Evolutionary conservation across 2,329 filamentous ascomycete genomes (phyloP).

Genomic region (Gyromitra esculenta): DNA sequence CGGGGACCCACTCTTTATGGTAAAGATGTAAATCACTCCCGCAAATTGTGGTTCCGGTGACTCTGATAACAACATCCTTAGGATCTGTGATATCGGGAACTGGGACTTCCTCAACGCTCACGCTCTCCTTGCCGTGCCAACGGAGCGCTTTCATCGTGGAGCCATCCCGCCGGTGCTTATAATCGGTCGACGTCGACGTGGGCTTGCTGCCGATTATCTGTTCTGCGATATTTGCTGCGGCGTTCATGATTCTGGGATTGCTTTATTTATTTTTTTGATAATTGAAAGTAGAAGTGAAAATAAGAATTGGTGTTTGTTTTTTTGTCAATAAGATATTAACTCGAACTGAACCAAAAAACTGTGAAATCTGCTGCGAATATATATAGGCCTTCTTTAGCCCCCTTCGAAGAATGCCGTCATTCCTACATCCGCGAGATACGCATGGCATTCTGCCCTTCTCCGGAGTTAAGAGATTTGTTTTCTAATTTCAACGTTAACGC

Average conservation of each 20-base stretch:
- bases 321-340: neutral
- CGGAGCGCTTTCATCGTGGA: slow-evolving; percentile 79
- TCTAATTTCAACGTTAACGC: neutral
- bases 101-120: slow-evolving; percentile 69
- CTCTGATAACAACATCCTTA: slow-evolving; percentile 58
- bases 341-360: neutral
- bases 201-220: slow-evolving; percentile 67
- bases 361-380: neutral
- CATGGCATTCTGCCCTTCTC: neutral
- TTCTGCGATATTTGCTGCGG: slow-evolving; percentile 73
- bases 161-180: slow-evolving; percentile 75
- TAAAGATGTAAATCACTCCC: slow-evolving; percentile 70
- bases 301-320: slow-evolving; percentile 5
- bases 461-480: slow-evolving; percentile 1
- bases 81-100: slow-evolving; percentile 58
- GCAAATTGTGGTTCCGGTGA: slow-evolving; percentile 64
- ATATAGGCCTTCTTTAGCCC: neutral
- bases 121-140: slow-evolving; percentile 84
- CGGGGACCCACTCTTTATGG: slow-evolving; percentile 61
- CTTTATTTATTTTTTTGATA: neutral
- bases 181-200: slow-evolving; percentile 69
- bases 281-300: neutral
- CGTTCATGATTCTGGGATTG: slow-evolving; percentile 43
- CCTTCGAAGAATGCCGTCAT: slow-evolving; percentile 26
- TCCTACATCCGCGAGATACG: neutral